Conservation (phyloP, 257 asterid species). For the Thymus quinquecostatus region DNA sequence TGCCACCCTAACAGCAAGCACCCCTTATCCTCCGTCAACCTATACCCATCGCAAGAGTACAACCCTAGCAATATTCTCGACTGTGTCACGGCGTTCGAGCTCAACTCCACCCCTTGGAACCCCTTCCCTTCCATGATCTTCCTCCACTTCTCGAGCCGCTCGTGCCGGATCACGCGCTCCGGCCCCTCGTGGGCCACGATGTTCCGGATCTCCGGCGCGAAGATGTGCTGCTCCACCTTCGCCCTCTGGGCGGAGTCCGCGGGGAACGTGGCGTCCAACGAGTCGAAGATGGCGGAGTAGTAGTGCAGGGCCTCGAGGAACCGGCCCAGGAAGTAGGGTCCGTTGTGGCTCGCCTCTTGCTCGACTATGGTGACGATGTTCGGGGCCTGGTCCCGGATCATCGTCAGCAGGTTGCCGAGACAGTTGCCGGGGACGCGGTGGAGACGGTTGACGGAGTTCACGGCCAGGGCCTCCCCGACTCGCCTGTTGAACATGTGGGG, state of each 20-base stretch:
- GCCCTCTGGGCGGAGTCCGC: slow-evolving; percentile 78
- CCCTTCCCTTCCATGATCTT: slow-evolving; percentile 81
- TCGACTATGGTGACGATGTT: slow-evolving; percentile 88
- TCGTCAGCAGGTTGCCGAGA: slow-evolving; percentile 56
- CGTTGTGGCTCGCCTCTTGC: slow-evolving; percentile 92
- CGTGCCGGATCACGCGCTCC: slow-evolving; percentile 70
- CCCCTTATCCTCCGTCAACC: slow-evolving; percentile 77
- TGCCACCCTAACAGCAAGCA: slow-evolving; percentile 91
- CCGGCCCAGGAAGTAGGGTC: slow-evolving; percentile 81
- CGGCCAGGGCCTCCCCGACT: slow-evolving; percentile 87
- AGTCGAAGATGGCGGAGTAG: slow-evolving; percentile 79
- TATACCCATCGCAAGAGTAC: slow-evolving; percentile 83
- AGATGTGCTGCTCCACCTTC: slow-evolving; percentile 77
- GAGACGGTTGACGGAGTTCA: slow-evolving; percentile 74
- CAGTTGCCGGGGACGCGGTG: slow-evolving; percentile 64
- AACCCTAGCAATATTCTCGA: slow-evolving; percentile 75
- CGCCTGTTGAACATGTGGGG: slow-evolving; percentile 82
- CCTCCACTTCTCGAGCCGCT: slow-evolving; percentile 85
- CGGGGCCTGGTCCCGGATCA: slow-evolving; percentile 84
- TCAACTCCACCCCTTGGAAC: slow-evolving; percentile 63
- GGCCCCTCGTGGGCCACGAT: slow-evolving; percentile 73
- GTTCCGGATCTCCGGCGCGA: slow-evolving; percentile 78
- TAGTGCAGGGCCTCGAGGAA: slow-evolving; percentile 81
- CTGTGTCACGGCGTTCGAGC: slow-evolving; percentile 77
- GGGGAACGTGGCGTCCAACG: slow-evolving; percentile 82